Evolutionary conservation across 2,329 filamentous ascomycete genomes (phyloP).

Genomic region (Fusarium sp.): DNA sequence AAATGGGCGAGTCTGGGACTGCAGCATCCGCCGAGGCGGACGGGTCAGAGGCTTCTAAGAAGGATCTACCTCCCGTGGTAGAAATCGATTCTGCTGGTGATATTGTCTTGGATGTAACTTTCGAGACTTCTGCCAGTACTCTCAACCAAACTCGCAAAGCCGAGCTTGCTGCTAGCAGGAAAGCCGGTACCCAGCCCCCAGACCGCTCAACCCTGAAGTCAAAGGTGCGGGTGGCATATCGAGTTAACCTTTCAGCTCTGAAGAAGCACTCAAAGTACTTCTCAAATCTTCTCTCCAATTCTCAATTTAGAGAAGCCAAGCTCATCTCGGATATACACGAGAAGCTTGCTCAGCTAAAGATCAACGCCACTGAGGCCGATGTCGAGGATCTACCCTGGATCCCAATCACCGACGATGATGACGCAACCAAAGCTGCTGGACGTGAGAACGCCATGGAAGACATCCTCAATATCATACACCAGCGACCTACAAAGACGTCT

Average conservation of each 20-base stretch:
- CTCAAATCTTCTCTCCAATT: conserved; percentile 71
- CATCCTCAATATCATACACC: conserved; percentile 75
- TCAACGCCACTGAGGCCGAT: conserved; percentile 62
- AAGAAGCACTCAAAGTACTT: conserved; percentile 77
- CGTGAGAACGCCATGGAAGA: conserved; percentile 74
- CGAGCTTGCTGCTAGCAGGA: conserved; percentile 48
- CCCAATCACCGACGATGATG: conserved; percentile 74
- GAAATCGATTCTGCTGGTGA: conserved; percentile 70
- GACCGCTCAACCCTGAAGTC: conserved; percentile 52
- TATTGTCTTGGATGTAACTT: conserved; percentile 73
- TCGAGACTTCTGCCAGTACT: conserved; percentile 67
- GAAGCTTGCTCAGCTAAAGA: conserved; percentile 59
- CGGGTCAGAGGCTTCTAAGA: conserved; percentile 45
- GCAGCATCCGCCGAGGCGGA: conserved; percentile 48
- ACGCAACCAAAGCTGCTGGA: conserved; percentile 69
- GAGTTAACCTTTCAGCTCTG: conserved; percentile 68
- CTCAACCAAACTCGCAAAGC: conserved; percentile 60
- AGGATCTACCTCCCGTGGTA: conserved; percentile 54
- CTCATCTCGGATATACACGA: conserved; percentile 64
- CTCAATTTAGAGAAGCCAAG: conserved; percentile 71
- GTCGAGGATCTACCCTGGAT: conserved; percentile 70
- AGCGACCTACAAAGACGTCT: conserved; percentile 55
- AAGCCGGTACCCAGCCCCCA: conserved; percentile 41
- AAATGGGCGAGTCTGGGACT: conserved; percentile 51
- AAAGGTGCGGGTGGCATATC: conserved; percentile 62